Percentiles rank a stretch among this genome's conserved stretches.
Evolutionary conservation across 176 grass and related monocot species (phyloP).

Genomic region (Hordeum vulgare): MorexV3_pseudomolecules_assembly NC_058518.1:99428429-99428928

Average conservation of each 20-base stretch:
- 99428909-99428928: background rate
- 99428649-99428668: background rate
- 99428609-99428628: background rate
- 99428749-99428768: background rate
- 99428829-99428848: background rate
- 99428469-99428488: no score
- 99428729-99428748: background rate
- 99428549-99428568: background rate
- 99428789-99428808: background rate
- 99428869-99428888: background rate
- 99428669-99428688: background rate
- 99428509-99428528: background rate
- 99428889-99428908: no score
- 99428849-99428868: background rate
- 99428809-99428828: background rate
- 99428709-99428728: background rate
- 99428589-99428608: background rate
- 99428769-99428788: background rate
- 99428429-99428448: background rate
- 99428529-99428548: constrained; percentile 1
- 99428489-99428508: background rate
- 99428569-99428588: background rate
- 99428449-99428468: background rate
- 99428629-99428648: background rate
- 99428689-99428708: background rate